Conservation (phyloP, 805 yeast species). For the Candida palmyrensis region DNA sequence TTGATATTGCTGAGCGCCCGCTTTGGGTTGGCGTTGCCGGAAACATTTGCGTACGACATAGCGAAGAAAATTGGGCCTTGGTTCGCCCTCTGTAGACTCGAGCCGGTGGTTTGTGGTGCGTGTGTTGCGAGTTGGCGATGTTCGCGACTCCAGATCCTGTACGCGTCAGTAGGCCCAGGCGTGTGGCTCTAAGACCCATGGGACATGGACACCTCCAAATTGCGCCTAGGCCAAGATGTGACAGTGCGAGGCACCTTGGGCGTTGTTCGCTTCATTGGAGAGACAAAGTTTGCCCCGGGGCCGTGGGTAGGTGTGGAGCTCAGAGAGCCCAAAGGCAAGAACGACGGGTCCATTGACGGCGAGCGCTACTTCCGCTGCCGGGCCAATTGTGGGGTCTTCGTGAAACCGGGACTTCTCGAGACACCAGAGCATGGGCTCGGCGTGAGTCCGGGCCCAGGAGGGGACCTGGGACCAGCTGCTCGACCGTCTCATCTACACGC, state of each 20-base stretch:
- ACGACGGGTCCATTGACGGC: conserved; percentile 45
- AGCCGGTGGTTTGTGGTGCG: neutral
- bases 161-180: too few species aligned
- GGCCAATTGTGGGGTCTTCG: conserved; percentile 43
- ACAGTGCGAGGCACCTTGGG: conserved; percentile 39
- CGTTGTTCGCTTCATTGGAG: conserved; percentile 44
- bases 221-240: too few species aligned
- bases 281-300: conserved; percentile 56
- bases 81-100: too few species aligned
- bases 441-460: conserved; percentile 1
- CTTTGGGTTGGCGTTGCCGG: conserved; percentile 7
- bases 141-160: neutral
- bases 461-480: neutral
- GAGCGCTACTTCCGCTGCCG: conserved; percentile 37
- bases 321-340: conserved; percentile 37
- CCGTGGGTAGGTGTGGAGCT: conserved; percentile 49
- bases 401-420: conserved; percentile 30
- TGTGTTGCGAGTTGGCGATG: neutral
- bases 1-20: conserved; percentile 40
- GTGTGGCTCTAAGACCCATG: too few species aligned
- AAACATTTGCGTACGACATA: conserved; percentile 3
- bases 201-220: too few species aligned
- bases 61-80: too few species aligned
- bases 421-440: conserved; percentile 1
- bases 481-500: conserved; percentile 10